Percentiles rank a stretch among this genome's conserved stretches.
Conservation (phyloP, 768 basidiomycete genomes). For the Kwoniella heveanensis region DNA sequence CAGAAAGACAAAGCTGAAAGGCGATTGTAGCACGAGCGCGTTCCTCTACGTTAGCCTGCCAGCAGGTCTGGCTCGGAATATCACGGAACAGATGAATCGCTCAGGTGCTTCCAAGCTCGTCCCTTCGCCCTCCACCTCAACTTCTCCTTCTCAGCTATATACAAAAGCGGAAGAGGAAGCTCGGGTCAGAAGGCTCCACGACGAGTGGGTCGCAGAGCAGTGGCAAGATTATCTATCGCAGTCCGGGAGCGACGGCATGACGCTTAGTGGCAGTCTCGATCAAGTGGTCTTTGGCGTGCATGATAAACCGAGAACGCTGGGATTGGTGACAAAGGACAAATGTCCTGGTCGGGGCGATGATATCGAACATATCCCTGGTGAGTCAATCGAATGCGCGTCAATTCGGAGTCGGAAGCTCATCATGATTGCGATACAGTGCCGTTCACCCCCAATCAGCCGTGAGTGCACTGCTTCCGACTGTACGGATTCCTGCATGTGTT, state of each 20-base stretch:
- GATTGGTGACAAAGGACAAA: conserved; percentile 42
- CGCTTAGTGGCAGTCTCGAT: no score
- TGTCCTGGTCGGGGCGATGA: conserved; percentile 52
- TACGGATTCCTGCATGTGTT: no score
- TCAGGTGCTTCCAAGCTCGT: conserved; percentile 39
- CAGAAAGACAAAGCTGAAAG: no score
- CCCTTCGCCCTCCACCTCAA: not conserved
- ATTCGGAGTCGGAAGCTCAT: not conserved
- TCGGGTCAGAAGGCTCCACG: conserved; percentile 21
- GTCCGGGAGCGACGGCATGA: not conserved
- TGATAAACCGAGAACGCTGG: conserved; percentile 29
- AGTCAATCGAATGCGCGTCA: conserved; percentile 6
- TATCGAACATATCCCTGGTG: conserved; percentile 52
- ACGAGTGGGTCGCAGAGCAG: conserved; percentile 31
- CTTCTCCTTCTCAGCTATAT: not conserved
- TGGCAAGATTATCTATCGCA: conserved; percentile 30
- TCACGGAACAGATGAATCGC: conserved; percentile 43
- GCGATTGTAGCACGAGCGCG: conserved; percentile 22
- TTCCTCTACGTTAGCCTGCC: conserved; percentile 41
- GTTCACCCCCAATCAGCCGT: conserved; percentile 33
- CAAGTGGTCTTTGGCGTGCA: conserved; percentile 22
- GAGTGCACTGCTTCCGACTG: no score
- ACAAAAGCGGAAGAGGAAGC: conserved; percentile 28
- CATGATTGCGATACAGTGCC: conserved; percentile 31
- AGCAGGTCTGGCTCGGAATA: conserved; percentile 37